These are phyloP conservation scores for Dendrostoma leiphaemia DNA, from an alignment of 2,329 filamentous ascomycete genomes.

Conservation along the genomic window DNA sequence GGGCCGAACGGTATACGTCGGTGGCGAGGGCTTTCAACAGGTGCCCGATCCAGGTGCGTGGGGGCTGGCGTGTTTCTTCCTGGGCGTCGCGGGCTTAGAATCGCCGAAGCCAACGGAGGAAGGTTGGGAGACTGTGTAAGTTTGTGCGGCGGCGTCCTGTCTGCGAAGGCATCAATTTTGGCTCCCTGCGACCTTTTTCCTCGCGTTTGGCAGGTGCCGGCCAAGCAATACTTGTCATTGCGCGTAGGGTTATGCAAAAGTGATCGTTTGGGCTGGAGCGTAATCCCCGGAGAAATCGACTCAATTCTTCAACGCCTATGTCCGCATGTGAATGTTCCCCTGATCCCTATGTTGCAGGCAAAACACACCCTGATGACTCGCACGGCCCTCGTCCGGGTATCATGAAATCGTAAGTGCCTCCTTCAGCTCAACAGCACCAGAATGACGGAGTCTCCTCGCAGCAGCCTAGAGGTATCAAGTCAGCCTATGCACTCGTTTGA, in stretches of 20 bases:
- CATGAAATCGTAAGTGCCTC: slow-evolving; percentile 13
- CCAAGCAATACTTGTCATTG: not conserved
- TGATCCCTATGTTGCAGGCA: slow-evolving; percentile 15
- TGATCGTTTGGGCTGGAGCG: not conserved
- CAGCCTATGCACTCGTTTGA: slow-evolving; percentile 11
- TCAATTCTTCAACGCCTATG: slow-evolving; percentile 20
- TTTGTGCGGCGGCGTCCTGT: not conserved
- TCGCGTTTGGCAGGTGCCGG: not conserved
- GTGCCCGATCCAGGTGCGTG: slow-evolving; percentile 69
- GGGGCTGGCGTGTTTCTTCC: slow-evolving; percentile 76
- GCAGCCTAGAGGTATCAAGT: slow-evolving; percentile 56
- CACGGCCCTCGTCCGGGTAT: slow-evolving; percentile 16
- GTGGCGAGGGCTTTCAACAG: slow-evolving; percentile 69
- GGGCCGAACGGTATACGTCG: slow-evolving; percentile 80
- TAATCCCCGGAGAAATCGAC: slow-evolving; percentile 15
- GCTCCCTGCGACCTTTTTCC: not conserved
- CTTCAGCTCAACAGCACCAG: slow-evolving; percentile 74
- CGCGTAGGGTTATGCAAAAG: not conserved
- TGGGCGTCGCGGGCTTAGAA: slow-evolving; percentile 65
- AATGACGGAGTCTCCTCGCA: slow-evolving; percentile 85
- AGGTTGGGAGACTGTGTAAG: slow-evolving; percentile 31
- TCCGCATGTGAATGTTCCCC: slow-evolving; percentile 20
- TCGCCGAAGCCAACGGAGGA: slow-evolving; percentile 35
- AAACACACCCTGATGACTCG: slow-evolving; percentile 18
- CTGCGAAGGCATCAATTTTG: too few relatives aligned